Base-by-base conservation (phyloP, 805 yeast genomes). In the Suhomyces sp. region DNA sequence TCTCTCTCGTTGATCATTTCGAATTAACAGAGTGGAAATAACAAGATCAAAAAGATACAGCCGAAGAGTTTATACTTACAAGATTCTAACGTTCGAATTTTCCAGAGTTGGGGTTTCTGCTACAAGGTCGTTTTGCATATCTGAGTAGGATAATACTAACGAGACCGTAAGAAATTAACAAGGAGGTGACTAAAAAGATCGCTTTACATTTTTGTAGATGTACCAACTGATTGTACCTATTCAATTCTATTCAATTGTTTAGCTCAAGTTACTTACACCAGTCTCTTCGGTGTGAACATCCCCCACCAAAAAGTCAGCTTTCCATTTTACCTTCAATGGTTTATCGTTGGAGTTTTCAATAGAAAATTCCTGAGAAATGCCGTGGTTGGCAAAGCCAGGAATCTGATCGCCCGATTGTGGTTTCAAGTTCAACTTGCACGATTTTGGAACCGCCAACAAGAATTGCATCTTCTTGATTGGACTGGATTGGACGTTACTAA, bases 291-390 rank as follows among this genome's bases (percentile, higher is more conserved):
- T 68, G 7, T 67, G 65, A 20, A 66, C 63, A n/a, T 83, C 81
- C 49, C 79, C 80, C 8, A 77, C 63, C 9, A 61, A 59, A 64
- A 81, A 89, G 51, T 80, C 80, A 21, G 80, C 77, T 66, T 85
- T 87, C 93, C 92, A 89, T 66, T 89, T 86, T 53, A 89, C 75
- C 67, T 87, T 88, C 58, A 86, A 70, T 22, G 64, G 65, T 59
- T 71, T 76, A 37, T 62, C 57, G 22, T 53, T 48, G 6, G 68
- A 60, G 57, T 69, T 74, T 47, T 72, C 77, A 33, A 68, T 65
- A 0, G 67, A 62, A 47, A 82, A 75, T 31, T 69, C 73, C 67
- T 88, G 94, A 4, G 73, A 66, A 15, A 86, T 72, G 6, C 83
- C 83, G 49, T 79, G 75, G 33, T 64, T 66, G 45, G 72, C 73